Evolutionary conservation across 768 basidiomycete species (phyloP).

Genomic region (Clitopilus passeckerianus): DNA sequence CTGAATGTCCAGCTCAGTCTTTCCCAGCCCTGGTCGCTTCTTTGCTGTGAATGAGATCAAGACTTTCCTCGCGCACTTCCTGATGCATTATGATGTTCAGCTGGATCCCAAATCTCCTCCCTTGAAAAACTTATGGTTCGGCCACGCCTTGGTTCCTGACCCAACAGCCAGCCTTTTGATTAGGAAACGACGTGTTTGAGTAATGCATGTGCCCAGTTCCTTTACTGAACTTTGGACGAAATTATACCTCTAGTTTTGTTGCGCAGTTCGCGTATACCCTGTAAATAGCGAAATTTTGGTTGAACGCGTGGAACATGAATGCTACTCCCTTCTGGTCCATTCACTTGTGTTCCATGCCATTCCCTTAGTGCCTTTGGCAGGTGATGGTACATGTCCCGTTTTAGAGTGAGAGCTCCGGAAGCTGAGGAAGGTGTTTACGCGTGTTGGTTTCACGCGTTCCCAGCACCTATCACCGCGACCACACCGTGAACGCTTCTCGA

Average conservation of each 20-base stretch:
- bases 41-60: conserved; percentile 30
- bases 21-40: conserved; percentile 23
- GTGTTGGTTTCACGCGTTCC: conserved; percentile 38
- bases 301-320: no score
- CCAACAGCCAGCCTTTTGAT: conserved; percentile 30
- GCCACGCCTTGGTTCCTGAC: conserved; percentile 21
- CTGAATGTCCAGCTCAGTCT: neutral
- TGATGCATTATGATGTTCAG: conserved; percentile 29
- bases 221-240: no score
- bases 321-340: no score
- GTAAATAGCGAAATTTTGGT: neutral
- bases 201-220: neutral
- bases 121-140: conserved; percentile 9
- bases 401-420: neutral
- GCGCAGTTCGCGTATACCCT: neutral
- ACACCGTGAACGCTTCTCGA: conserved; percentile 2
- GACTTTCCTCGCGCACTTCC: conserved; percentile 23
- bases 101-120: conserved; percentile 15
- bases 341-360: no score
- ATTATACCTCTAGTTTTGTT: no score
- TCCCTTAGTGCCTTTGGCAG: neutral
- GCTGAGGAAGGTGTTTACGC: conserved; percentile 19
- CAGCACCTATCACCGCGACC: conserved; percentile 20
- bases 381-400: neutral
- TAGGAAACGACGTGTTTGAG: conserved; percentile 13